Evolutionary conservation across 2,329 filamentous ascomycete species (phyloP), one percentile per base, ranked within the genome.

Genomic region (Phaeosphaeriaceae sp.): DNA sequence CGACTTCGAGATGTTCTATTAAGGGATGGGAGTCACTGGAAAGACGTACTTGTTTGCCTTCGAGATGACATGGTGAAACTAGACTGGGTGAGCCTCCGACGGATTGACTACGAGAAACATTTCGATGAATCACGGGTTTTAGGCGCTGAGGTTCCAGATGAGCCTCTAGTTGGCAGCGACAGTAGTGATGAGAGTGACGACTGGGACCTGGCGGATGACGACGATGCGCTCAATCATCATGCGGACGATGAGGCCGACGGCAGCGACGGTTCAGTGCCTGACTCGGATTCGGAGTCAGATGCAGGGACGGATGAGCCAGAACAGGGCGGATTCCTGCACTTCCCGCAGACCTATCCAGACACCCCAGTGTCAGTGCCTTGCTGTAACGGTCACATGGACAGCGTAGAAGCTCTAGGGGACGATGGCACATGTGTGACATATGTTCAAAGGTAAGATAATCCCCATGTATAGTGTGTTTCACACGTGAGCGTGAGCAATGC

Each of bases 51-150:
- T 0, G 66, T 71, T 4, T 79, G 80, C 16, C 71, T 89, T 12
- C 79, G 83, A 39, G 72, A 79, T 7, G 78, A 85, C 40, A 82
- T 87, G 77, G 72, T 75, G 28, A 74, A 77, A 20, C 71, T 88
- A 13, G 81, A 86, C 37, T 86, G 83, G 78, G 78, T 88, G 23
- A 84, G 83, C 57, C 70, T 89, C n/a, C 76, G 82, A 29, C 74
- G 83, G 5, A 83, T 87, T 39, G 81, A 83, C 30, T 88, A 88
- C 60, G 79, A 78, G 2, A 75, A 72, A 29, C 75, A 81, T 42
- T 83, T 83, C 50, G 80, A 84, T 50, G 74, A 77, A 20, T 71
- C 76, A 42, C 73, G 69, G 60, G 71, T 74, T 13, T 63, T 72
- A 35, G 79, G 78, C 2, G 76, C 77, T 20, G 80, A 82, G 56